phyloP scores from a whole-genome alignment of 768 basidiomycete species.

The Termitomyces sp. region DNA sequence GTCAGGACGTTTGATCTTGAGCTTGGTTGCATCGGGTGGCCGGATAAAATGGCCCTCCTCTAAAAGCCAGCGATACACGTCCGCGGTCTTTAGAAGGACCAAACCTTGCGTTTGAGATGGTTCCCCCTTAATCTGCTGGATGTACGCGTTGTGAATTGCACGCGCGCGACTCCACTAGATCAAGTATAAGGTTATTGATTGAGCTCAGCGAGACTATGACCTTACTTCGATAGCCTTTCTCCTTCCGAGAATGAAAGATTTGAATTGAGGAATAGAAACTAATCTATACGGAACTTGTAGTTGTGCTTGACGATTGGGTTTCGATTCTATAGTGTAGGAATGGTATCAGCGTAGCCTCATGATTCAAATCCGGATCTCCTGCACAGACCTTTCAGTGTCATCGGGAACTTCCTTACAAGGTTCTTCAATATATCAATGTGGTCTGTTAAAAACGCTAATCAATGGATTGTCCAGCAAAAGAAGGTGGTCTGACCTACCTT shows the following conservation, averaged over 20 bases:
- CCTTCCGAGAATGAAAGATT: conserved; percentile 33
- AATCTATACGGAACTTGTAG: conserved; percentile 34
- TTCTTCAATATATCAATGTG: conserved; percentile 24
- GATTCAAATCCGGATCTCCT: background rate
- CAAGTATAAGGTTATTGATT: background rate
- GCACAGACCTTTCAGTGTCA: conserved; percentile 33
- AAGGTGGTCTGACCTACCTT: background rate
- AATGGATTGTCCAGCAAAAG: conserved; percentile 1
- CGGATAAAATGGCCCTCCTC: conserved; percentile 33
- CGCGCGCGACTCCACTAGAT: conserved; percentile 42
- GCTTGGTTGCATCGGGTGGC: background rate
- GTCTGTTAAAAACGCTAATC: conserved; percentile 1
- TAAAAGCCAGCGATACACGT: conserved; percentile 41
- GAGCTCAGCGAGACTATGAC: background rate
- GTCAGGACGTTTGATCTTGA: conserved; percentile 1
- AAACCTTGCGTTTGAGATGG: conserved; percentile 12
- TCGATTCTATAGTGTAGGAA: conserved; percentile 17
- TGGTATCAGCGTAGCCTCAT: background rate
- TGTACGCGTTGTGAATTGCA: conserved; percentile 38
- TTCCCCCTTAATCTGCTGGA: conserved; percentile 12
- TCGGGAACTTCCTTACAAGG: conserved; percentile 32
- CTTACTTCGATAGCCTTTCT: conserved; percentile 48
- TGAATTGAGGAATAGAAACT: conserved; percentile 28
- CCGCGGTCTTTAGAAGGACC: conserved; percentile 31
- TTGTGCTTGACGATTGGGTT: conserved; percentile 16